These are phyloP conservation scores for Pterula multifida DNA, from an alignment of 1,284 basidiomycete species.

Conservation along the genomic window DNA sequence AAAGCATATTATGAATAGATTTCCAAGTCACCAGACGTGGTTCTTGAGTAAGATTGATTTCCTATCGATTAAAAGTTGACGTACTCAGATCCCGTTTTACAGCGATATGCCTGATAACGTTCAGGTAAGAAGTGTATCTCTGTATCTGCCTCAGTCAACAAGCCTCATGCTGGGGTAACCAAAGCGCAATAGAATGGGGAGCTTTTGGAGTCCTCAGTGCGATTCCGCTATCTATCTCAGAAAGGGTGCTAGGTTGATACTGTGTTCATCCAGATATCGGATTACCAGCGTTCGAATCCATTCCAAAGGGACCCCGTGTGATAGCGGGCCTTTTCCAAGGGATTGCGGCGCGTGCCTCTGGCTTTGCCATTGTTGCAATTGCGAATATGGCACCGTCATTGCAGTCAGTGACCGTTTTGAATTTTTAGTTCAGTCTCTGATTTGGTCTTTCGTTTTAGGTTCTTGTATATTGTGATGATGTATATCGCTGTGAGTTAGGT, in stretches of 20 bases:
- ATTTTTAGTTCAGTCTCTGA: neutral
- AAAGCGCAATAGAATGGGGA: conserved; percentile 39
- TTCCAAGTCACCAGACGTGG: conserved; percentile 79
- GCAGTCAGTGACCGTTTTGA: conserved; percentile 24
- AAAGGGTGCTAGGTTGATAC: neutral
- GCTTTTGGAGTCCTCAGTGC: conserved; percentile 40
- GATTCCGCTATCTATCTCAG: conserved; percentile 5
- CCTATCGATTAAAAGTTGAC: too few relatives aligned
- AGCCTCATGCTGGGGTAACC: neutral
- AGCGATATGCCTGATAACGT: conserved; percentile 30
- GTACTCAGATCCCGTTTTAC: too few relatives aligned
- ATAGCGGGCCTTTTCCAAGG: conserved; percentile 53
- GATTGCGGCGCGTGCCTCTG: conserved; percentile 64
- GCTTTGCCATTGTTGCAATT: conserved; percentile 60
- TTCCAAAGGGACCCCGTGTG: conserved; percentile 41
- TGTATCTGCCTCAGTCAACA: neutral
- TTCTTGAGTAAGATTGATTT: conserved; percentile 42
- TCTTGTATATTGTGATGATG: conserved; percentile 71
- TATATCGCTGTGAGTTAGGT: conserved; percentile 35
- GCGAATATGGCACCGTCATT: conserved; percentile 55
- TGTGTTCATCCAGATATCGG: conserved; percentile 22
- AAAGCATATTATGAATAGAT: conserved; percentile 18
- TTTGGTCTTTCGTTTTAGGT: conserved; percentile 26
- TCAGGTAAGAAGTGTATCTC: conserved; percentile 24
- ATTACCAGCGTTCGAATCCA: conserved; percentile 25